Evolutionary conservation across 225 moss, liverwort and hornwort species (phyloP).

Genomic region (Marchantia paleacea): DNA sequence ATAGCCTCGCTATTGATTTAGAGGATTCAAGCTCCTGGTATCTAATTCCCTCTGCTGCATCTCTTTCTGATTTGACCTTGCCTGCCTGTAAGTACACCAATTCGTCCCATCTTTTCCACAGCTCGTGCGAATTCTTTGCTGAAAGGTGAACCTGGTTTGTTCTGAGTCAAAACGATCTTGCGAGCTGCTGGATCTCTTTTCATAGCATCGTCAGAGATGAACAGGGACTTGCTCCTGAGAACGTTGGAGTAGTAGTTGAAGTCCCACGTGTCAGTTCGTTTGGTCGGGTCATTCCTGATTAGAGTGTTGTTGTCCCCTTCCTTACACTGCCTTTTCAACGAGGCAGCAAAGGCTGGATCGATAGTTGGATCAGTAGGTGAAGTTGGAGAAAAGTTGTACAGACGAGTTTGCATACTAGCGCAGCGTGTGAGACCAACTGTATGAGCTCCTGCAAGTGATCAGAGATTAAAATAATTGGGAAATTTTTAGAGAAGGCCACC

Average conservation of each 20-base stretch:
- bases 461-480: not conserved
- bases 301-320: not conserved
- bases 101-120: slow-evolving; percentile 17
- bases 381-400: slow-evolving; percentile 40
- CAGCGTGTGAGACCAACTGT: slow-evolving; percentile 46
- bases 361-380: slow-evolving; percentile 22
- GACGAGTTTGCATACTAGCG: not conserved
- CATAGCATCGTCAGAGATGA: slow-evolving; percentile 27
- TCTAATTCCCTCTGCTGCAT: slow-evolving; percentile 2
- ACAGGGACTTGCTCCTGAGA: not conserved
- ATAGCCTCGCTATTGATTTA: not conserved
- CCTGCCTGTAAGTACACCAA: slow-evolving; percentile 3
- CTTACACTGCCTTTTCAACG: slow-evolving; percentile 20
- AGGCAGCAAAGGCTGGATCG: not conserved
- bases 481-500: not conserved
- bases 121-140: slow-evolving; percentile 2
- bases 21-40: not conserved
- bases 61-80: not conserved
- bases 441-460: slow-evolving; percentile 40
- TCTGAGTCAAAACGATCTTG: not conserved
- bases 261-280: slow-evolving; percentile 16
- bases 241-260: slow-evolving; percentile 17
- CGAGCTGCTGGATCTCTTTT: not conserved
- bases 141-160: not conserved
- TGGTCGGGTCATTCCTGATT: slow-evolving; percentile 21